phyloP scores from a whole-genome alignment of 2,329 filamentous ascomycete genomes.

The Plenodomus tracheiphilus region DNA sequence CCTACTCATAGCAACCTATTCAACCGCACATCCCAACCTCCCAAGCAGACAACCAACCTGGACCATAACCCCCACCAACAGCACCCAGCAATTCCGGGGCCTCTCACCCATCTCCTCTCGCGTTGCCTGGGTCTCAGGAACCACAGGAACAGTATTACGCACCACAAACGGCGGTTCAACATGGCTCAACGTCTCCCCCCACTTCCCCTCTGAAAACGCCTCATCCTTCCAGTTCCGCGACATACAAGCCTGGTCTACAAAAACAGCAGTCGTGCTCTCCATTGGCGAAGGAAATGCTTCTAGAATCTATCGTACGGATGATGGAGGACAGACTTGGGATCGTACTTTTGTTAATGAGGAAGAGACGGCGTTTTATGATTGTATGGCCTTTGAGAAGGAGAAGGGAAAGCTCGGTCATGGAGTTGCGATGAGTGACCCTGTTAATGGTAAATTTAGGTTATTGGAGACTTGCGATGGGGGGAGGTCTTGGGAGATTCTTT shows the following conservation, averaged over 20 bases:
- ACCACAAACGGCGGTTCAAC: constrained; percentile 25
- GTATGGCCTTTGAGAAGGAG: constrained; percentile 31
- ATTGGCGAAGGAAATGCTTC: constrained; percentile 32
- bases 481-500: constrained; percentile 21
- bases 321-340: constrained; percentile 28
- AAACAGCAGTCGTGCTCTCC: constrained; percentile 23
- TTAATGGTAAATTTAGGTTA: constrained; percentile 31
- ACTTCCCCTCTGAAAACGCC: constrained; percentile 21
- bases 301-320: constrained; percentile 25
- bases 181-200: constrained; percentile 31
- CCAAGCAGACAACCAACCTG: constrained; percentile 13
- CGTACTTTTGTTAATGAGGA: constrained; percentile 30
- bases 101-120: constrained; percentile 24
- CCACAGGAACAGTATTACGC: constrained; percentile 30
- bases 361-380: constrained; percentile 31
- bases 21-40: background rate
- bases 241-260: constrained; percentile 28
- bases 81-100: constrained; percentile 31
- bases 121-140: constrained; percentile 30
- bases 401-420: constrained; percentile 19
- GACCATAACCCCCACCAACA: constrained; percentile 28
- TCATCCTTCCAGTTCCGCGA: constrained; percentile 32
- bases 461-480: constrained; percentile 33
- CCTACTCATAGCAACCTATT: background rate
- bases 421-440: constrained; percentile 34